These are phyloP conservation scores for Solanum megistacrolobum DNA, from an alignment of 257 asterid genomes.

Conservation along the genomic window DNA sequence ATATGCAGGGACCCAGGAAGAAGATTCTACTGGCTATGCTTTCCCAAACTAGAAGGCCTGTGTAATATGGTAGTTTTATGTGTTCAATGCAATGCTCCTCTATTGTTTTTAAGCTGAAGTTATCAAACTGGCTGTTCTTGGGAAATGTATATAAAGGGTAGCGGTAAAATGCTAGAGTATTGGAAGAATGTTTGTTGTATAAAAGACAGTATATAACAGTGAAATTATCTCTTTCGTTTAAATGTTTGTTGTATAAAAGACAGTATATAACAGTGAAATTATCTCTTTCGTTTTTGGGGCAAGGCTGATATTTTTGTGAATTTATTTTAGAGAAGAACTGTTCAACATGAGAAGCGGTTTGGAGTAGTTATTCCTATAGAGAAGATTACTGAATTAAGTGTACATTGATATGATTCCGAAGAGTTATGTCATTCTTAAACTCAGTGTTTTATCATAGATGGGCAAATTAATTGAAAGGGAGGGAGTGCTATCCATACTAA, in stretches of 20 bases:
- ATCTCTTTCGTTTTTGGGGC: neutral
- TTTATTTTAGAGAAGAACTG: neutral
- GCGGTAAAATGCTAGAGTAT: neutral
- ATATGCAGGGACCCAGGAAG: slow-evolving; percentile 72
- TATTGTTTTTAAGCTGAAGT: neutral
- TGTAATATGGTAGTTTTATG: neutral
- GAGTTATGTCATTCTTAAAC: neutral
- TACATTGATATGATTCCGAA: neutral
- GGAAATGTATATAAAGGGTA: neutral
- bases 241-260: neutral
- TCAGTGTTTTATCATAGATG: neutral
- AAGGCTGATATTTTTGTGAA: neutral
- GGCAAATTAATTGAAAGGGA: neutral
- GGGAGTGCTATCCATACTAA: neutral
- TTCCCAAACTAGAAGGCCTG: slow-evolving; percentile 21
- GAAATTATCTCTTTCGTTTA: neutral
- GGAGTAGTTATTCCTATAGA: neutral
- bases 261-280: neutral
- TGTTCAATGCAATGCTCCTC: neutral
- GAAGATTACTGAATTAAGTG: neutral
- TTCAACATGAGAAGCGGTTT: neutral
- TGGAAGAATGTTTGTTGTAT: neutral
- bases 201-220: neutral
- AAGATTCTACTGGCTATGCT: slow-evolving; percentile 45
- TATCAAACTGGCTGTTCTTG: neutral